A percentile compares a stretch with the other conserved stretches of the same genome.
Conservation (phyloP, 176 grass and related monocot genomes). For the Oryza officinalis region DNA sequence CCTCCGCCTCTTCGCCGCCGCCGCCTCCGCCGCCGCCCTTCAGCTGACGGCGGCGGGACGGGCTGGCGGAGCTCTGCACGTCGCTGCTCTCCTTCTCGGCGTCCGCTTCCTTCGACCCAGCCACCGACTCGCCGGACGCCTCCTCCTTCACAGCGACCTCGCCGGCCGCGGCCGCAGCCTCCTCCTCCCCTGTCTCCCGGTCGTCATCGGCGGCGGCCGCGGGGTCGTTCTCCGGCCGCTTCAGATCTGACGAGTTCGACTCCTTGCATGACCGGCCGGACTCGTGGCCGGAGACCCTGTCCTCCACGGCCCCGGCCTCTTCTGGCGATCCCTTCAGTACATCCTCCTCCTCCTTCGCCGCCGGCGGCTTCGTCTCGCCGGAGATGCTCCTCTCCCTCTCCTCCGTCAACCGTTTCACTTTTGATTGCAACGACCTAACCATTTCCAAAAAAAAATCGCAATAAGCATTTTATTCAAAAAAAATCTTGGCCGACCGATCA, state of each 20-base stretch:
- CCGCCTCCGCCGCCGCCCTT: constrained; percentile 19
- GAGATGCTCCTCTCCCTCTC: constrained; percentile 58
- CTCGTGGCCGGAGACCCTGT: constrained; percentile 53
- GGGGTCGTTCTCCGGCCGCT: constrained; percentile 30
- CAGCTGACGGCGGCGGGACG: constrained; percentile 42
- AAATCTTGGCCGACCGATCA: constrained; percentile 40
- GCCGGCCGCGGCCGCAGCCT: not conserved
- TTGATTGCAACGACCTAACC: constrained; percentile 81
- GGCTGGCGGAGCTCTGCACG: constrained; percentile 79
- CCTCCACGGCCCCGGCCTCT: constrained; percentile 1
- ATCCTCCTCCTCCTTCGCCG: constrained; percentile 33
- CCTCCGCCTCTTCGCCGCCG: constrained; percentile 34
- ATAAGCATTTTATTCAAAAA: constrained; percentile 10
- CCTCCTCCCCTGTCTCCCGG: not conserved
- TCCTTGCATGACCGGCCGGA: constrained; percentile 75
- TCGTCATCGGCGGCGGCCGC: not conserved
- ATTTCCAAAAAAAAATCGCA: constrained; percentile 16
- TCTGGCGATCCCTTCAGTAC: constrained; percentile 23
- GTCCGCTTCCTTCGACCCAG: constrained; percentile 57
- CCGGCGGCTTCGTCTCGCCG: constrained; percentile 25
- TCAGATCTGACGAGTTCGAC: constrained; percentile 88
- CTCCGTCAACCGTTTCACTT: constrained; percentile 72
- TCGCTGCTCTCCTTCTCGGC: constrained; percentile 79
- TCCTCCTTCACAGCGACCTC: constrained; percentile 33
- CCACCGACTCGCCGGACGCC: constrained; percentile 69